A percentile compares a stretch with the other conserved stretches of the same genome.
phyloP scores from a whole-genome alignment of 306 rosid genomes.

The Trifolium fragiferum region DNA sequence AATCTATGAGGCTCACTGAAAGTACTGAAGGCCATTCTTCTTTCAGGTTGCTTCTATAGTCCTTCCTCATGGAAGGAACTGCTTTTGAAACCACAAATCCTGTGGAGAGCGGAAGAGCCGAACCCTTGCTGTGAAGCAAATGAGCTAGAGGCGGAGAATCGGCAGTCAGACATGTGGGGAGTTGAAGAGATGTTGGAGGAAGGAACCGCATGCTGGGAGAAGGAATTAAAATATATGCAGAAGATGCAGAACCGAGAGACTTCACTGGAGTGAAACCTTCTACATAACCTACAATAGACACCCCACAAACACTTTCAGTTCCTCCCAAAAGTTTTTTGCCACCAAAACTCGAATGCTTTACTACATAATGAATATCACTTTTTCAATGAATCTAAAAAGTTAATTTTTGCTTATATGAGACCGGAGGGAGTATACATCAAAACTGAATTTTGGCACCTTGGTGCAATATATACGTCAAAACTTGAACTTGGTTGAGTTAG shows the following conservation, averaged over 20 bases:
- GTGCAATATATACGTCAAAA: neutral
- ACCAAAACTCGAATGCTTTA: constrained; percentile 33
- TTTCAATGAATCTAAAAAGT: too few species aligned
- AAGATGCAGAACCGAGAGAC: constrained; percentile 88
- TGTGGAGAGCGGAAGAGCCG: constrained; percentile 90
- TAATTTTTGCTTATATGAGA: too few species aligned
- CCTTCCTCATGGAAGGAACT: constrained; percentile 88
- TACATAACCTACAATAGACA: constrained; percentile 57
- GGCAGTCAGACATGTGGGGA: constrained; percentile 96
- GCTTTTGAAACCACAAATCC: constrained; percentile 95
- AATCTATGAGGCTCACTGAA: constrained; percentile 86
- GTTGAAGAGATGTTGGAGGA: constrained; percentile 87
- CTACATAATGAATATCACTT: constrained; percentile 21
- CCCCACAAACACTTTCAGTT: constrained; percentile 55
- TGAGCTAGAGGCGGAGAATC: constrained; percentile 99
- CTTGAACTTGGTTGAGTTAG: neutral
- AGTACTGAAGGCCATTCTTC: constrained; percentile 96
- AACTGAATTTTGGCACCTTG: constrained; percentile 13
- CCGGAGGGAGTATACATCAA: neutral
- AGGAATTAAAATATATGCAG: constrained; percentile 85
- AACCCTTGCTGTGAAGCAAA: constrained; percentile 97
- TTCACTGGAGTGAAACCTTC: constrained; percentile 98
- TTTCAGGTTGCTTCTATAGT: constrained; percentile 70
- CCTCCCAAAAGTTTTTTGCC: constrained; percentile 43
- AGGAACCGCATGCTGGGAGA: constrained; percentile 98